Evolutionary conservation across 441 rosid species (phyloP).

Genomic region (Melastoma candidum): DNA sequence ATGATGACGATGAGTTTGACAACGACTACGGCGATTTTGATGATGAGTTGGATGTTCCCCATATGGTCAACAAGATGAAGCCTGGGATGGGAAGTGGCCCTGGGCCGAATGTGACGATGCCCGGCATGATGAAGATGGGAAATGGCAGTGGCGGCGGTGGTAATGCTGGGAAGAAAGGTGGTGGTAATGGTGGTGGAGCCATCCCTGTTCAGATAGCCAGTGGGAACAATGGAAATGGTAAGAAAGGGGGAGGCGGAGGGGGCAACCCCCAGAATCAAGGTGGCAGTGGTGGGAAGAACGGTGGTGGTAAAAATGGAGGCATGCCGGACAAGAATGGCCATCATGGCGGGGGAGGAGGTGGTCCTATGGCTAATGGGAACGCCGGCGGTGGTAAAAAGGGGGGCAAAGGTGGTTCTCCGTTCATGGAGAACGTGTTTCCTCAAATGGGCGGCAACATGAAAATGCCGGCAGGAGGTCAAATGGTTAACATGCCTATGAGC

Average conservation of each 20-base stretch:
- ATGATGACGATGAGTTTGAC: too few species aligned
- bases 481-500: conserved; percentile 11
- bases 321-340: conserved; percentile 13
- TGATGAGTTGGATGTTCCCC: conserved; percentile 28
- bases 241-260: conserved; percentile 20
- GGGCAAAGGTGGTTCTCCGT: conserved; percentile 2
- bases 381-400: conserved; percentile 1
- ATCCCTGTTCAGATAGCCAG: conserved; percentile 32
- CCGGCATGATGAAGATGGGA: conserved; percentile 39
- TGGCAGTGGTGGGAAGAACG: conserved; percentile 12
- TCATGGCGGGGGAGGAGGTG: conserved; percentile 14
- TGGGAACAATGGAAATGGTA: conserved; percentile 7
- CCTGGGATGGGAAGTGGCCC: conserved; percentile 32
- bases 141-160: conserved; percentile 21
- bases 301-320: conserved; percentile 31
- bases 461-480: conserved; percentile 14
- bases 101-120: conserved; percentile 31
- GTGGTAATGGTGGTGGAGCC: conserved; percentile 14
- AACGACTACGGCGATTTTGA: too few species aligned
- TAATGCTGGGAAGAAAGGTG: conserved; percentile 26
- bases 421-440: conserved; percentile 20
- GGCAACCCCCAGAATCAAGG: too few species aligned
- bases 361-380: conserved; percentile 1
- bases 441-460: conserved; percentile 28
- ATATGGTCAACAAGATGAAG: conserved; percentile 36